Percentiles rank a stretch among this genome's conserved stretches.
Evolutionary conservation across 306 rosid species (phyloP).

Genomic region (Canavalia ensiformis): DNA sequence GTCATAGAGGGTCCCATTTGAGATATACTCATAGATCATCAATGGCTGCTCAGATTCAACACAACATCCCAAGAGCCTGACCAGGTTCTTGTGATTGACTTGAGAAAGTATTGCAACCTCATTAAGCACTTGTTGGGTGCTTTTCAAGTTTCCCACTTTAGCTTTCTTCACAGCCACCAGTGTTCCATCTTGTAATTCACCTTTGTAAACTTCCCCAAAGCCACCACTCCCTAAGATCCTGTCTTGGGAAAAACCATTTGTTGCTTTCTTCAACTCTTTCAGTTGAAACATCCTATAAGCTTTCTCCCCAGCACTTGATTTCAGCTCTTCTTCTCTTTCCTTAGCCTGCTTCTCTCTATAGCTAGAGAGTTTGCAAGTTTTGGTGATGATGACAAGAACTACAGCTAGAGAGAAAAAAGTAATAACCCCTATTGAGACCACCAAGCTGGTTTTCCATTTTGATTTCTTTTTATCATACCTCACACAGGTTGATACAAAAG

Average conservation of each 20-base stretch:
- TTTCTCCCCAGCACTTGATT: constrained; percentile 62
- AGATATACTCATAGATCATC: constrained; percentile 91
- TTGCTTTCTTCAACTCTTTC: constrained; percentile 87
- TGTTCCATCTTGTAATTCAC: constrained; percentile 81
- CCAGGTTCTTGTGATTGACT: constrained; percentile 91
- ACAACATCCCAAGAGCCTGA: constrained; percentile 88
- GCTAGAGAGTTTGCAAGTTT: constrained; percentile 51
- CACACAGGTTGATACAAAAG: constrained; percentile 62
- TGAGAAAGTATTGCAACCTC: constrained; percentile 95
- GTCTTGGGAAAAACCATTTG: constrained; percentile 72
- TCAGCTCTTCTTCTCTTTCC: constrained; percentile 70
- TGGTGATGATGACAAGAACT: constrained; percentile 53
- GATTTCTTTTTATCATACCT: constrained; percentile 53
- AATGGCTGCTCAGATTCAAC: constrained; percentile 85
- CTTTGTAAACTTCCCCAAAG: constrained; percentile 93
- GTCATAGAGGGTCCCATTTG: constrained; percentile 92
- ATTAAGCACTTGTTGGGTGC: constrained; percentile 88
- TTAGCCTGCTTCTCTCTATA: constrained; percentile 58
- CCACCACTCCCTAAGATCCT: constrained; percentile 86
- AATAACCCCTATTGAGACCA: constrained; percentile 57
- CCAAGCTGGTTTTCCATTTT: constrained; percentile 56
- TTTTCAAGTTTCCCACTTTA: constrained; percentile 86
- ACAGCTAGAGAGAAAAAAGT: constrained; percentile 61
- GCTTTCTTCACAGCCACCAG: constrained; percentile 89
- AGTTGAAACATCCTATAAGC: constrained; percentile 71